Percentiles rank a stretch among this genome's conserved stretches.
Conservation (phyloP, 805 yeast genomes). For the Hanseniaspora mollemarum region DNA sequence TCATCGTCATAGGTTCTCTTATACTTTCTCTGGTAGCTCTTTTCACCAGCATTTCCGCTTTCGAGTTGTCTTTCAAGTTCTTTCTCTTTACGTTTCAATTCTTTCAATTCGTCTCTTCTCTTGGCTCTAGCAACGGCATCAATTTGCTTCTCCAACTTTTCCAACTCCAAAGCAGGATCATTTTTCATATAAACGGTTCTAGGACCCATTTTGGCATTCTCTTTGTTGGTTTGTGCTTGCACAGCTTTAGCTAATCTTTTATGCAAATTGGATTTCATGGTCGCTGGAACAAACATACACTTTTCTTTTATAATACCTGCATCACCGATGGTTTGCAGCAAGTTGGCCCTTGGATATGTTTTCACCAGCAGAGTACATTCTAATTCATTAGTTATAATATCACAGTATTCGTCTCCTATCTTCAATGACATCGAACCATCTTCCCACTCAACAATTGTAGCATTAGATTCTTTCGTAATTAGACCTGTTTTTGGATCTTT, state of each 20-base stretch:
- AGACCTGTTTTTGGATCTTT: slow-evolving; percentile 53
- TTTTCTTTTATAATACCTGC: slow-evolving; percentile 53
- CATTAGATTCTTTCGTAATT: slow-evolving; percentile 73
- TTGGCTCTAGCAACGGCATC: slow-evolving; percentile 54
- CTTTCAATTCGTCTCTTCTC: slow-evolving; percentile 46
- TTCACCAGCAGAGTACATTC: slow-evolving; percentile 62
- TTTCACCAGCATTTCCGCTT: slow-evolving; percentile 28
- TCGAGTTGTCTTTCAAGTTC: slow-evolving; percentile 37
- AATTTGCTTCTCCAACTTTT: slow-evolving; percentile 55
- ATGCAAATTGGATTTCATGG: slow-evolving; percentile 79
- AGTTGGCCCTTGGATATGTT: slow-evolving; percentile 58
- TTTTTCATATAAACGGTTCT: slow-evolving; percentile 34
- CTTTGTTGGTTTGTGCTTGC: slow-evolving; percentile 27
- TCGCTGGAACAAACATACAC: slow-evolving; percentile 75
- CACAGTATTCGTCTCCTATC: slow-evolving; percentile 79
- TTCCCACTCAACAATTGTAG: slow-evolving; percentile 85
- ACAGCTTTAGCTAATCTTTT: slow-evolving; percentile 64
- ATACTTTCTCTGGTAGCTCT: slow-evolving; percentile 19
- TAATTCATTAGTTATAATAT: slow-evolving; percentile 51
- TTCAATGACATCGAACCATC: slow-evolving; percentile 83
- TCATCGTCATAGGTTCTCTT: slow-evolving; percentile 9
- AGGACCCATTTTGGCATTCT: slow-evolving; percentile 30
- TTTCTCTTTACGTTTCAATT: slow-evolving; percentile 47
- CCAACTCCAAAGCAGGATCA: slow-evolving; percentile 62
- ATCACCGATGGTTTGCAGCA: slow-evolving; percentile 44